These are phyloP conservation scores for Trametes polyzona DNA, from an alignment of 1,284 basidiomycete genomes.

Conservation along the genomic window DNA sequence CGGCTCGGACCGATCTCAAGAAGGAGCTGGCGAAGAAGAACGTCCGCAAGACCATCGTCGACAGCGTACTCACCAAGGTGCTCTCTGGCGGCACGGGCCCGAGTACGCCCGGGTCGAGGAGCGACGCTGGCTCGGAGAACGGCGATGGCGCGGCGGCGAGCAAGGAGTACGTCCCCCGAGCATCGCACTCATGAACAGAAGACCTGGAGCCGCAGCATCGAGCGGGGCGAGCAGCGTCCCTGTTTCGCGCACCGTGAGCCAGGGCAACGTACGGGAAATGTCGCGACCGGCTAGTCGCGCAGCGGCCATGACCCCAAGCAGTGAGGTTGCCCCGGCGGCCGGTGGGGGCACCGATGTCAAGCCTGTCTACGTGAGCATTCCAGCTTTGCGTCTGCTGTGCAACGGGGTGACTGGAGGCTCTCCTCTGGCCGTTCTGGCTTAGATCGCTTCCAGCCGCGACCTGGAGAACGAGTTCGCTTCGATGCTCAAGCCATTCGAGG, in stretches of 20 bases:
- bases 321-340: slow-evolving; percentile 42
- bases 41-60: slow-evolving; percentile 86
- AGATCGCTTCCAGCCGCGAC: slow-evolving; percentile 87
- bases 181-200: slow-evolving; percentile 58
- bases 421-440: slow-evolving; percentile 21
- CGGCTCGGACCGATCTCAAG: slow-evolving; percentile 91
- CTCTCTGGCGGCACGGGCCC: slow-evolving; percentile 45
- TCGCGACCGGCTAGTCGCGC: slow-evolving; percentile 62
- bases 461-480: slow-evolving; percentile 82
- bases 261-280: slow-evolving; percentile 48
- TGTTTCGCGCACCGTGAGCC: slow-evolving; percentile 52
- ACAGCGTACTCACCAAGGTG: slow-evolving; percentile 67
- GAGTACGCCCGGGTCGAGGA: slow-evolving; percentile 45
- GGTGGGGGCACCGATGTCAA: slow-evolving; percentile 54
- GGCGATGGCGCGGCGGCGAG: slow-evolving; percentile 47
- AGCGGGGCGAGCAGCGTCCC: slow-evolving; percentile 17
- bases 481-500: slow-evolving; percentile 85
- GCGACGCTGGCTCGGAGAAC: slow-evolving; percentile 60
- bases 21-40: slow-evolving; percentile 86
- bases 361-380: slow-evolving; percentile 68
- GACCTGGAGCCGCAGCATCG: slow-evolving; percentile 39
- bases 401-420: slow-evolving; percentile 12
- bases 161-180: slow-evolving; percentile 77
- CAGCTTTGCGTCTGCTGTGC: slow-evolving; percentile 1
- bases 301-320: slow-evolving; percentile 47